A percentile compares a stretch with the other conserved stretches of the same genome.
phyloP scores from a whole-genome alignment of 31 red algal species.

The Odonthalia washingtoniensis region DNA sequence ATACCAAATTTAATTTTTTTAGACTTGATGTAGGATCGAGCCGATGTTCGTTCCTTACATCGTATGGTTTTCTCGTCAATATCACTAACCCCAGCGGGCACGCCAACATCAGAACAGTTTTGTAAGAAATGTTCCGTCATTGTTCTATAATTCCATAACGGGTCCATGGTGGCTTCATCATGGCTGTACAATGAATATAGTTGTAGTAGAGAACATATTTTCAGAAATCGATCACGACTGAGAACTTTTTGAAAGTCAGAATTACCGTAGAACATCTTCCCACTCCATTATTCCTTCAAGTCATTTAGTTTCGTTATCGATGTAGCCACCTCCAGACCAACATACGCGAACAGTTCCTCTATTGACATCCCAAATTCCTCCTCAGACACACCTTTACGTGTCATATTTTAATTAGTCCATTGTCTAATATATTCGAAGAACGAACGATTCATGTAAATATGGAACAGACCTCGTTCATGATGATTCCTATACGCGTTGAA shows the following conservation, averaged over 20 bases:
- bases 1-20: no score
- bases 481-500: no score
- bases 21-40: conserved; percentile 14
- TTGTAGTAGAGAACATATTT: neutral
- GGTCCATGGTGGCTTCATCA: conserved; percentile 1
- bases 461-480: no score
- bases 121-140: conserved; percentile 18
- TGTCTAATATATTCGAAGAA: no score
- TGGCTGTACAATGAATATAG: conserved; percentile 4
- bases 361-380: no score
- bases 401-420: no score
- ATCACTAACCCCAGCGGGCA: conserved; percentile 14
- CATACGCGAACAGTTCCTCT: conserved; percentile 14
- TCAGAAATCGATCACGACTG: conserved; percentile 34
- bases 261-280: neutral
- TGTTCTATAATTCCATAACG: neutral
- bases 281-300: conserved; percentile 13
- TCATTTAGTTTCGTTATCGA: neutral
- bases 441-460: no score
- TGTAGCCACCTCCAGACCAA: conserved; percentile 27
- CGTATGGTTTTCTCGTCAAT: conserved; percentile 21
- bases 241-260: conserved; percentile 5
- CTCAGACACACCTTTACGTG: no score
- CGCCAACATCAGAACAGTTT: conserved; percentile 6
- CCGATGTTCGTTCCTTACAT: conserved; percentile 17